Conservation (phyloP, 1,284 basidiomycete genomes). For the Cerioporus squamosus region DNA sequence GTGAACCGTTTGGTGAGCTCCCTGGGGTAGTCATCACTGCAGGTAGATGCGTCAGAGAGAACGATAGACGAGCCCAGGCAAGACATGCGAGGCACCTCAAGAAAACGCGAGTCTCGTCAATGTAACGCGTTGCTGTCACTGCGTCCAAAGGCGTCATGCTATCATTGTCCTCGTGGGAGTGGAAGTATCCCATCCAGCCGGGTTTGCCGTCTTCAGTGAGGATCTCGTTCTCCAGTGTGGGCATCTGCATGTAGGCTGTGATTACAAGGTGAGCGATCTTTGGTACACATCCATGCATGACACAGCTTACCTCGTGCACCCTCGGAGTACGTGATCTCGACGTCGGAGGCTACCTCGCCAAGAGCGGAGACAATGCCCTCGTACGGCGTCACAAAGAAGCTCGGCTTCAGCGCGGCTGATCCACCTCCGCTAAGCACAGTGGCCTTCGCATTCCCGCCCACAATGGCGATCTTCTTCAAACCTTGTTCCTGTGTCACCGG, state of each 20-base stretch:
- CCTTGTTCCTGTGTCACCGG: conserved; percentile 28
- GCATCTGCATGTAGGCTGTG: conserved; percentile 64
- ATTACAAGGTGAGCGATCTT: background rate
- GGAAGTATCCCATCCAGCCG: conserved; percentile 69
- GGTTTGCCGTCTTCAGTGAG: conserved; percentile 45
- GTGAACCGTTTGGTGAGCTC: conserved; percentile 66
- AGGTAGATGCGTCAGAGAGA: conserved; percentile 36
- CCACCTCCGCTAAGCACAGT: conserved; percentile 76
- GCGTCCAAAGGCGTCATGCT: conserved; percentile 61
- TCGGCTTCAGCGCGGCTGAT: conserved; percentile 72
- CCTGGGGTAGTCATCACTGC: conserved; percentile 60
- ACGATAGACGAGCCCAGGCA: conserved; percentile 36
- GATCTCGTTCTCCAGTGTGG: conserved; percentile 64
- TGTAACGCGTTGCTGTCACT: conserved; percentile 47
- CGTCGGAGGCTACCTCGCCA: conserved; percentile 40
- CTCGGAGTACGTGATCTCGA: conserved; percentile 66
- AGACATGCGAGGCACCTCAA: conserved; percentile 43
- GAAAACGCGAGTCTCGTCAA: conserved; percentile 73
- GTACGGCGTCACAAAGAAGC: conserved; percentile 74
- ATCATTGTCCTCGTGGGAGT: conserved; percentile 58
- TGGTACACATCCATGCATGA: no score
- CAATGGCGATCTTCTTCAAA: conserved; percentile 71
- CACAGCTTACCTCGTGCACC: conserved; percentile 50
- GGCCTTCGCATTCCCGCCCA: conserved; percentile 78
- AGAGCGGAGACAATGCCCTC: conserved; percentile 67